Evolutionary conservation across 305 asterid genomes (phyloP).

Genomic region (Rubia peregrina): DNA sequence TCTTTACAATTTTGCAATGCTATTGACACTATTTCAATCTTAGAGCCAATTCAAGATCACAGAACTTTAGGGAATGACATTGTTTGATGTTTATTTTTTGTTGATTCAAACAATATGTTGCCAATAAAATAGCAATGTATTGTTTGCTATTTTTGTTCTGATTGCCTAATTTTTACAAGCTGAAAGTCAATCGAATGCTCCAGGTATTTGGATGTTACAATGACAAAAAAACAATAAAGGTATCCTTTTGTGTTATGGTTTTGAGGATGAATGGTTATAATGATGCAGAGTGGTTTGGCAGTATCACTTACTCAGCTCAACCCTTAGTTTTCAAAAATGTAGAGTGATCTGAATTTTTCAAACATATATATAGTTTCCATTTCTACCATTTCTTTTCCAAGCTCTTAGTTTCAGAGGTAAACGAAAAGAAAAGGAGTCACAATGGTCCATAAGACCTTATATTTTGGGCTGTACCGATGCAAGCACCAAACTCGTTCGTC

Average conservation of each 20-base stretch:
- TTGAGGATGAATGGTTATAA: slow-evolving; percentile 11
- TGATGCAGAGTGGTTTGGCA: slow-evolving; percentile 79
- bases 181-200: slow-evolving; percentile 75
- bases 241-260: neutral
- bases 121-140: neutral
- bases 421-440: no score
- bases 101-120: no score
- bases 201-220: slow-evolving; percentile 35
- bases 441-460: no score
- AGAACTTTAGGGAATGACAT: no score
- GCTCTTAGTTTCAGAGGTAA: no score
- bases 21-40: neutral
- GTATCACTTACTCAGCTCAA: slow-evolving; percentile 53
- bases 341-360: no score
- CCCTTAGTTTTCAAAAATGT: no score
- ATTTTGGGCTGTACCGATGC: no score
- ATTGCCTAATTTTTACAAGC: slow-evolving; percentile 35
- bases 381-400: no score
- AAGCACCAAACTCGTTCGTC: no score
- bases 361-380: no score
- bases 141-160: neutral
- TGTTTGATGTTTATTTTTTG: no score
- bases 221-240: neutral
- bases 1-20: neutral
- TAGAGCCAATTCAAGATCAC: neutral